Base-by-base conservation (phyloP, 805 yeast genomes). In the Candida ovalis region DNA sequence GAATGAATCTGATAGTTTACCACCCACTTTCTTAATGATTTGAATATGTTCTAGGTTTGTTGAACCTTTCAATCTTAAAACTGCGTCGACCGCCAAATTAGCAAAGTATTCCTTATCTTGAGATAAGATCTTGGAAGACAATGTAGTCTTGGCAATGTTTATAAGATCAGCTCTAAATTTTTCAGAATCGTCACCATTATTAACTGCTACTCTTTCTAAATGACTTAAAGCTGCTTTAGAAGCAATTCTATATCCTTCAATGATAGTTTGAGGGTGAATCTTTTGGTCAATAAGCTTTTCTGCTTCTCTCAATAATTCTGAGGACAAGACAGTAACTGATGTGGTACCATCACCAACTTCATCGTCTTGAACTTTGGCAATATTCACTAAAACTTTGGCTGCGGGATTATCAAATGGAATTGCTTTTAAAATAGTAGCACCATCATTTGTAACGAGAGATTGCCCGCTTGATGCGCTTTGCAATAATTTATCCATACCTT, bases 301-400 rank as follows among this genome's bases (percentile, higher is more conserved):
- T 30, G 98, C 97, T 72, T 92, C 97, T 66, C 96, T 81, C 57
- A 94, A 75, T 50, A 94, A 76, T 69, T 94, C 98, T 9, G 97
- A 91, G 39, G 92, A 83, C 49, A 92, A 72, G 12, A 94, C 87
- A 0, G 97, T 90, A 28, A 95, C 99, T 23, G 96, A 86, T 0
- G 99, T 92, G 38, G 99, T 94, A 57, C 99, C 99, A 64, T 94
- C 98, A 51, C 98, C 98, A 56, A 92, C 96, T 68, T 92, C 97
- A 51, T 95, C 96, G 67, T 94, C 99, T 73, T 94, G 99, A 19
- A 95, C 92, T 67, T 94, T 85, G 43, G 97, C 86, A 48, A 94
- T 86, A 65, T 95, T 96, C 28, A 95, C 99, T 56, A 94, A 74
- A 47, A 92, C 92, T 61, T 88, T 88, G 22, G 99, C 99, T 15